Percentiles rank a stretch among this genome's conserved stretches.
These are phyloP conservation scores for Plenodomus lindquistii DNA, from an alignment of 2,329 filamentous ascomycete genomes.

Conservation along the genomic window DNA sequence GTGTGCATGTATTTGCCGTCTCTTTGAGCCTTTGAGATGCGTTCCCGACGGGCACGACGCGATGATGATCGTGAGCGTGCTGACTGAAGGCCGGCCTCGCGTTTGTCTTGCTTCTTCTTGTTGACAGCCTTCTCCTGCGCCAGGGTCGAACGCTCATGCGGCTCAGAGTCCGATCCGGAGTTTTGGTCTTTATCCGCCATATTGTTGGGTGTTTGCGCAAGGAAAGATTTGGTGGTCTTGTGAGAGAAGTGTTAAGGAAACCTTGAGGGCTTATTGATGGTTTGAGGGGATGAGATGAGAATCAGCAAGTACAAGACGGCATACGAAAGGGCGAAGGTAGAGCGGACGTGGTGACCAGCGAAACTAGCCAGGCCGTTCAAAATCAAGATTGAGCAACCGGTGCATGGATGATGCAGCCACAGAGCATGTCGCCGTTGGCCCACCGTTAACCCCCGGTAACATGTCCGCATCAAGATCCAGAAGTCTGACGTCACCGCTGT, in stretches of 20 bases:
- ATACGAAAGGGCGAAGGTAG: conserved; percentile 6
- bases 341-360: conserved; percentile 13
- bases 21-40: conserved; percentile 49
- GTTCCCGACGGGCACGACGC: conserved; percentile 52
- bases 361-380: conserved; percentile 22
- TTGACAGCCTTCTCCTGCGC: conserved; percentile 53
- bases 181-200: conserved; percentile 38
- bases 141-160: conserved; percentile 48
- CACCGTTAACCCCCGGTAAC: neutral
- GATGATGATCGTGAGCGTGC: conserved; percentile 53
- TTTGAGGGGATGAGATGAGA: conserved; percentile 1
- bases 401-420: conserved; percentile 19
- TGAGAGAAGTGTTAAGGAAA: neutral
- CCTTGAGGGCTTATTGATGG: conserved; percentile 1
- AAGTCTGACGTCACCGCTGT: conserved; percentile 27
- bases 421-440: conserved; percentile 14
- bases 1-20: conserved; percentile 59
- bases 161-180: conserved; percentile 36
- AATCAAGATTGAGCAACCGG: conserved; percentile 44
- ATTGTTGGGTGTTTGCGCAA: conserved; percentile 19
- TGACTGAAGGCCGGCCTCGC: conserved; percentile 45
- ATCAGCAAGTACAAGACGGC: conserved; percentile 4
- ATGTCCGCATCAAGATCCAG: conserved; percentile 6
- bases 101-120: conserved; percentile 44
- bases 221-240: conserved; percentile 11